Evolutionary conservation across 2,329 filamentous ascomycete species (phyloP).

Genomic region (Lomentospora prolificans): DNA sequence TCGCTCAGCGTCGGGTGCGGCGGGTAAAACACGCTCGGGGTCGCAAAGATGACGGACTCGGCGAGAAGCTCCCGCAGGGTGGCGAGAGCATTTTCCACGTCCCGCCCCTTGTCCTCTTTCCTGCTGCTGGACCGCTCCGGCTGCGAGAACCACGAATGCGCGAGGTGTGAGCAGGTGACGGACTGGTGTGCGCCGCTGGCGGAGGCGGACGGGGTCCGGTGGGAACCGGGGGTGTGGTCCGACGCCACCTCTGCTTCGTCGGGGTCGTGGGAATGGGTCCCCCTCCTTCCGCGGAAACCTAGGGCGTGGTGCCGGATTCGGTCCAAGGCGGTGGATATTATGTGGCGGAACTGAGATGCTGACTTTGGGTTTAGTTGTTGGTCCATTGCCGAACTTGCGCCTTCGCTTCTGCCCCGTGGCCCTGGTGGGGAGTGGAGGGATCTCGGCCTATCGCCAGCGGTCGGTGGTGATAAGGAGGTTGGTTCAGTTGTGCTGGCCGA

Average conservation of each 20-base stretch:
- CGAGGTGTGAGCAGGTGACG: neutral
- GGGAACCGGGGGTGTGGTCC: neutral
- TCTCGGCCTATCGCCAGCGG: too few species aligned
- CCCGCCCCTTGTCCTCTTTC: neutral
- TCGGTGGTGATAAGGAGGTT: too few species aligned
- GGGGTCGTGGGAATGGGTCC: neutral
- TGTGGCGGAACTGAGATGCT: neutral
- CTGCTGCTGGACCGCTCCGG: neutral
- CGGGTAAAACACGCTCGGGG: slow-evolving; percentile 4
- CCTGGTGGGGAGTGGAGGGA: too few species aligned
- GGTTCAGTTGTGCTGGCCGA: too few species aligned
- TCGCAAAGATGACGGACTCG: slow-evolving; percentile 6
- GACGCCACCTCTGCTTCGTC: too few species aligned
- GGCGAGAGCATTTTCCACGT: neutral
- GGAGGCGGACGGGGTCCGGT: neutral
- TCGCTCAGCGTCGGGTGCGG: slow-evolving; percentile 1
- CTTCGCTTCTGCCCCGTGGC: too few species aligned
- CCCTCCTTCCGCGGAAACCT: neutral
- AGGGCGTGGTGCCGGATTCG: neutral
- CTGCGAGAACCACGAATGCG: slow-evolving; percentile 3
- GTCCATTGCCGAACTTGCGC: neutral
- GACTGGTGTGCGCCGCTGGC: neutral
- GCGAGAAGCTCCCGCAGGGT: neutral
- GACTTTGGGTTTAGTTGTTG: neutral
- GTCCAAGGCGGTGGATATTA: neutral